Base-by-base conservation (phyloP, 2,329 filamentous ascomycete genomes). In the Podosphaera fusca region DNA sequence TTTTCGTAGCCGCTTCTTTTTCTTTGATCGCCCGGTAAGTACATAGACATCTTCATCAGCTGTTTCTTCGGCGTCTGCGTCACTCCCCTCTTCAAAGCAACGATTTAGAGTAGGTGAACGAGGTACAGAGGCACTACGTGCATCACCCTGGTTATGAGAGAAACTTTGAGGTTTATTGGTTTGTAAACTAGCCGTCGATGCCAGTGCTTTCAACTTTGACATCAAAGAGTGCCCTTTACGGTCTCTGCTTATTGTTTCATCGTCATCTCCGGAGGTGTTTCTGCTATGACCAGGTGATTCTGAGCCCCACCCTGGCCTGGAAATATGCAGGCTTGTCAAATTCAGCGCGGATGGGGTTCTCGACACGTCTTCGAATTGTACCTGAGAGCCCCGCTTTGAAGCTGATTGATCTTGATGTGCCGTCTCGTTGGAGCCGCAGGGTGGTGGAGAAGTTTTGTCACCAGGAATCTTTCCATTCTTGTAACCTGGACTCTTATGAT, bases 11-110 rank as follows among this genome's bases (percentile, higher is more conserved):
- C 78, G 80, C 61, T 79, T 77, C 68, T 81, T 82, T 68, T 76
- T 81, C 69, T 78, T 85, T 36, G 73, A 73, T 60, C 76, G 77
- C 1, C 69, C 63, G 34, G 69, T 64, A 56, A 73, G 72, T 12
- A 70, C 66, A n/a, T 69, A 64, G 21, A 71, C 71, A n/a, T 75
- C 76, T 66, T 95, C 89, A 56, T 88, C 87, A 0, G 82, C 85
- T 50, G 87, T 94, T 66, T 92, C 87, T 67, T 94, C 89, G 1
- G 83, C 86, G 67, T 94, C 89, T 0, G 83, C 86, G 67, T 89
- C 86, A 67, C 81, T 85, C 29, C 79, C 80, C 60, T 75, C 76
- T 59, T 77, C 76, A 52, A 73, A 70, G 30, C 69, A 64, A 45
- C 75, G 72, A 1, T 69, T 65, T 5, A 69, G 64, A 1, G 71